phyloP scores from a whole-genome alignment of 2,329 filamentous ascomycete species.

The Mariannaea elegans region DNA sequence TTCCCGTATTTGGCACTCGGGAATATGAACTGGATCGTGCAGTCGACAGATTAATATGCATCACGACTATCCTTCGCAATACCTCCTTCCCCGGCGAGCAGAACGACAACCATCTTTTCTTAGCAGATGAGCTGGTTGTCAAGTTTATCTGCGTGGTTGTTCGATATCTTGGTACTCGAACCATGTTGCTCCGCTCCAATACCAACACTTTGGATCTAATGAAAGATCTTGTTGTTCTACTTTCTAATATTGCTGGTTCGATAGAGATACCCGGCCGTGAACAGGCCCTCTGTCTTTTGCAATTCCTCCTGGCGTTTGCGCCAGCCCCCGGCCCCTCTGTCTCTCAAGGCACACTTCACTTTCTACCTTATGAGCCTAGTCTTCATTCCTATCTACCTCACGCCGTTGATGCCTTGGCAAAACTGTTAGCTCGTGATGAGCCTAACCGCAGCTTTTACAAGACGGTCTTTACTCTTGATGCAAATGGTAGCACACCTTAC shows the following conservation, averaged over 20 bases:
- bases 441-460: conserved; percentile 89
- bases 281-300: conserved; percentile 84
- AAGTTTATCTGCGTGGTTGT: conserved; percentile 87
- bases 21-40: conserved; percentile 87
- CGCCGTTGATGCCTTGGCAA: conserved; percentile 89
- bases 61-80: conserved; percentile 92
- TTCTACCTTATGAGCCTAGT: conserved; percentile 81
- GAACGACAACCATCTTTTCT: conserved; percentile 72
- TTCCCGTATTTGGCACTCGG: conserved; percentile 76
- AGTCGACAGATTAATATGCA: conserved; percentile 86
- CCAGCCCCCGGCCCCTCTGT: conserved; percentile 76
- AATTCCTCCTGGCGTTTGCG: conserved; percentile 91
- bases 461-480: conserved; percentile 80
- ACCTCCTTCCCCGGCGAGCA: conserved; percentile 78
- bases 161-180: conserved; percentile 86
- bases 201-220: conserved; percentile 93
- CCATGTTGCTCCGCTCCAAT: conserved; percentile 83
- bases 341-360: conserved; percentile 70
- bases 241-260: conserved; percentile 86
- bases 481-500: conserved; percentile 68
- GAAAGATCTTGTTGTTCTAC: conserved; percentile 90
- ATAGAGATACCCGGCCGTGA: conserved; percentile 86
- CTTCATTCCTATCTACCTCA: conserved; percentile 89
- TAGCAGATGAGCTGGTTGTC: conserved; percentile 81
- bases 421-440: conserved; percentile 90